Base-by-base conservation (phyloP, 2,329 filamentous ascomycete genomes). In the Stenocarpella maydis region DNA sequence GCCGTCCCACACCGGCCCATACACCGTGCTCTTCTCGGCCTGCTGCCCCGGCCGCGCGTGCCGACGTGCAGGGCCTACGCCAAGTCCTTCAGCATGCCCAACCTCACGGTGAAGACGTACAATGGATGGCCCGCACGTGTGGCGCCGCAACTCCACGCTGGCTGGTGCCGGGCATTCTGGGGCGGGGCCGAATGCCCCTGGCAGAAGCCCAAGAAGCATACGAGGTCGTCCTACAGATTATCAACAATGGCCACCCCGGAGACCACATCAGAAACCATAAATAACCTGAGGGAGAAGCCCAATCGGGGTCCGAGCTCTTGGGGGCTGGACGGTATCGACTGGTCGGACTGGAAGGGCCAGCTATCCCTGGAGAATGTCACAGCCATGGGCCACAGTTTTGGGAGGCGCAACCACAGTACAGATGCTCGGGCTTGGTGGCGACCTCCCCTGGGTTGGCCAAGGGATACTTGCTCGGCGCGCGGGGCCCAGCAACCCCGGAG, bases 381-480 rank as follows among this genome's bases (percentile, higher is more conserved):
- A 1, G 82, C 87, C 69, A 86, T 90, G 73, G 89, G 90, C 0
- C 90, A 92, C 75, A 90, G 87, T 1, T 92, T 92, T 72, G 90
- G n/a, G 90, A 21, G 89, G 88, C 2, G 89, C 89, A 10, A 91
- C 89, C 0, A 84, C 86, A 0, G 83, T 90, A 2, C 88, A 91
- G 74, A 82, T 89, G 6, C 80, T 90, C 41, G 81, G 90, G 24
- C 81, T 87, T 63, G 77, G 80, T 31, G 81, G 87, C 26, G 80
- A 84, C 14, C 88, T 90, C 70, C 73, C 80, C 10, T 90, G 87
- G 77, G 80, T 91, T 26, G 83, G 86, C 4, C 89, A 91, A 74
- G 89, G 88, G 2, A 87, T 92, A 68, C 85, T n/a, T 91, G 31
- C 88, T 91, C 69, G 90, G 92, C 72, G 86, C 89, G 9, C 92